Conservation (phyloP, 495 filamentous ascomycete genomes). For the Alectoria sarmentosa region DNA sequence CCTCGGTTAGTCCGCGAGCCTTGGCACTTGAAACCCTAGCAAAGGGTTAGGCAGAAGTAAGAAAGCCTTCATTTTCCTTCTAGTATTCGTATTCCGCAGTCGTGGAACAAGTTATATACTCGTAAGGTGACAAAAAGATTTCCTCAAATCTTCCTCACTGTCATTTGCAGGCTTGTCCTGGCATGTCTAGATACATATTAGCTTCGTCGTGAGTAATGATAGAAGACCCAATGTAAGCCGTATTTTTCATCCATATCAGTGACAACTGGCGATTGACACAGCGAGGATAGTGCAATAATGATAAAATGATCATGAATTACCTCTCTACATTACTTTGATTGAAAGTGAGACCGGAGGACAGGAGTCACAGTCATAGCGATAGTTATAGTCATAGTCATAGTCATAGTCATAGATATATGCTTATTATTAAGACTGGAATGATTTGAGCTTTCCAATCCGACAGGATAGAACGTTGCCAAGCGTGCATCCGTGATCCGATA, state of each 20-base stretch:
- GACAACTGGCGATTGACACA: not conserved
- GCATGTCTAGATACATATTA: not conserved
- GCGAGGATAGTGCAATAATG: not conserved
- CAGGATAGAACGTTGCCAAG: not conserved
- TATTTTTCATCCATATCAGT: not conserved
- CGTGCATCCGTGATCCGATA: not conserved
- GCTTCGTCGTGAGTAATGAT: not conserved
- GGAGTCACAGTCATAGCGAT: not conserved
- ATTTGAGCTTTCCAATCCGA: not conserved
- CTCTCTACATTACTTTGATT: too few species aligned
- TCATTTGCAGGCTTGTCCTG: not conserved
- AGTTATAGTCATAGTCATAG: too few species aligned
- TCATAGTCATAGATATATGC: constrained; percentile 14
- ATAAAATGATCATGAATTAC: too few species aligned
- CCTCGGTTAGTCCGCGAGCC: not conserved
- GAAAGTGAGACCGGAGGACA: not conserved
- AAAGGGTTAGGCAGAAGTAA: not conserved
- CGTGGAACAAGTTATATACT: not conserved
- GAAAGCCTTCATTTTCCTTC: not conserved
- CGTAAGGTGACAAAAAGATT: too few species aligned
- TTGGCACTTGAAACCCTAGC: not conserved
- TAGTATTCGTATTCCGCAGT: not conserved
- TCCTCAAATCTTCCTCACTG: not conserved
- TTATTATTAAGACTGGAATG: not conserved
- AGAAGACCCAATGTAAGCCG: not conserved